Conservation (phyloP, 768 basidiomycete genomes). For the Tricholoma flavovirens region DNA sequence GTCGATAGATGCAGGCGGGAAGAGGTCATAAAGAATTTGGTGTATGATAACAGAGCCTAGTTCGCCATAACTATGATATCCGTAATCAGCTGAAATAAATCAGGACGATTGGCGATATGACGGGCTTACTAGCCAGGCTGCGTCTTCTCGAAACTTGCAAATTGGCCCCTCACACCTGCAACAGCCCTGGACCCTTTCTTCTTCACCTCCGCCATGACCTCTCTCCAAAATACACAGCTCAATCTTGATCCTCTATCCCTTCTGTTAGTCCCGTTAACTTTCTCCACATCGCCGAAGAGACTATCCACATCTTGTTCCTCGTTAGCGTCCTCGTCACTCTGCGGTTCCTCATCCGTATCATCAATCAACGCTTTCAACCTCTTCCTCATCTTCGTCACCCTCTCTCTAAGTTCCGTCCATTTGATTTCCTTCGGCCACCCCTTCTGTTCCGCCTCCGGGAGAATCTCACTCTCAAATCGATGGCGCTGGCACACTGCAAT, state of each 20-base stretch:
- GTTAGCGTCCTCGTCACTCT: constrained; percentile 12
- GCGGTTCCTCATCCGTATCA: constrained; percentile 27
- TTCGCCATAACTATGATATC: constrained; percentile 71
- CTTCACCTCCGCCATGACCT: constrained; percentile 57
- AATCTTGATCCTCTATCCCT: constrained; percentile 30
- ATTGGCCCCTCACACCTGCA: constrained; percentile 68
- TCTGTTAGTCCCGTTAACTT: background rate
- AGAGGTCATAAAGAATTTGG: constrained; percentile 68
- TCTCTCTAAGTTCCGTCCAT: constrained; percentile 47
- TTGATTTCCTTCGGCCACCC: constrained; percentile 78
- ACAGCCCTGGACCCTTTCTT: constrained; percentile 60
- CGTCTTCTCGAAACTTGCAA: constrained; percentile 70
- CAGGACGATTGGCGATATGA: background rate
- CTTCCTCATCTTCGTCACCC: constrained; percentile 48
- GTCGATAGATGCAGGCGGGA: constrained; percentile 57
- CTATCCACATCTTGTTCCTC: constrained; percentile 16
- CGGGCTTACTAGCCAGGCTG: constrained; percentile 83
- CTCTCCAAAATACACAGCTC: constrained; percentile 59
- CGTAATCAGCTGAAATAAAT: background rate
- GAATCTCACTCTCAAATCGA: constrained; percentile 64
- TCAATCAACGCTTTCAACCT: constrained; percentile 46
- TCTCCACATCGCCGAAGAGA: background rate
- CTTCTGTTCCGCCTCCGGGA: constrained; percentile 62
- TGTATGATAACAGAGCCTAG: constrained; percentile 77
- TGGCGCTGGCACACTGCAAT: constrained; percentile 73